Base-by-base conservation (phyloP, 768 basidiomycete species). In the Pisolithus microcarpus region DNA sequence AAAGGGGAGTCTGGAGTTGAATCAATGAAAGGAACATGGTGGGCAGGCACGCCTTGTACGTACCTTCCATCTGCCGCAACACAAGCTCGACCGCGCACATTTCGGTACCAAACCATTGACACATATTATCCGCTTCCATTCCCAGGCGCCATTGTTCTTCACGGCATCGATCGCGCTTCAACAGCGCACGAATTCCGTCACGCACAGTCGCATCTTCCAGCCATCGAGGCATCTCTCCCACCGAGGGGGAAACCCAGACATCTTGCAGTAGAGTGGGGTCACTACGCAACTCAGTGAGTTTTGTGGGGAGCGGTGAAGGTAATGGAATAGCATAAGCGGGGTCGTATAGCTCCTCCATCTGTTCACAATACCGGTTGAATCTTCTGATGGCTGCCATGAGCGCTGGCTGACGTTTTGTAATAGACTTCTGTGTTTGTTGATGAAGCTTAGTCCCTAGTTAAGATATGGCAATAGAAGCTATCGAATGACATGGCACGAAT, bases 181-280 rank as follows among this genome's bases (percentile, higher is more conserved):
- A 60, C 56, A 70, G 46, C 16, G 57, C 52, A 16, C 52, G 54
- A 2, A 74, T 74, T 0, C 71, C 66, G 0, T 60, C 49, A 4
- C 60, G 65, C 1, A 70, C 59, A 5, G 62, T 53, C 2, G 43
- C 18, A 43, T 74, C 67, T 8, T 65, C 56, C 0, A 72, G 60
- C 71, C 73, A 75, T 10, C 46, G 46, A 7, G 63, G 69, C 0
- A 57, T 43, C 7, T 51, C 40, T 3, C 19, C 50, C 0, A 36
- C 24, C 2, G 58, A 45, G 0, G 58, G 60, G 0, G 49, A 56
- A 6, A 72, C 68, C 71, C 70, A 73, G 0, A 72, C 59, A 45
- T 73, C 71, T 31, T 72, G 63, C 64, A 73, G 64, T 0, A 76
- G 56, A 0, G 24, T 46, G 0, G 65, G 46, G 26, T 61, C 38